A percentile compares a stretch with the other conserved stretches of the same genome.
These are phyloP conservation scores for Choricystis sp. DNA, from an alignment of 139 green algal genomes.

Conservation along the genomic window DNA sequence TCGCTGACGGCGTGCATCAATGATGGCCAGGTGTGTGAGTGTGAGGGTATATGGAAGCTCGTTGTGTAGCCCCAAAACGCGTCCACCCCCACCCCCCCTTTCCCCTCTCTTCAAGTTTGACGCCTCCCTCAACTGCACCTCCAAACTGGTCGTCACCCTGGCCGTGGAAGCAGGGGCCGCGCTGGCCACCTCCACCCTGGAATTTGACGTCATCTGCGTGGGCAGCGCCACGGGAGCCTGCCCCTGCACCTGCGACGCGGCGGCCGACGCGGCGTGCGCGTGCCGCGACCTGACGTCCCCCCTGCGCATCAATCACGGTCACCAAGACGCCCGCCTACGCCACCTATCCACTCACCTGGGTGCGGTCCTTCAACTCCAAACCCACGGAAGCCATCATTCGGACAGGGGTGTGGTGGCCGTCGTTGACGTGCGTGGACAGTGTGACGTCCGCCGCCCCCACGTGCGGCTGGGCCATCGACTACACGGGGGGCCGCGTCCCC, in stretches of 20 bases:
- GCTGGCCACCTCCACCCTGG: background rate
- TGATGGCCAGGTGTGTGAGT: too few species aligned
- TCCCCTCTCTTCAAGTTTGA: background rate
- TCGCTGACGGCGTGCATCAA: too few species aligned
- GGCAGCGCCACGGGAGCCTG: conserved; percentile 28
- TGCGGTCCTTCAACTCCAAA: conserved; percentile 22
- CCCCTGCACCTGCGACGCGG: conserved; percentile 51
- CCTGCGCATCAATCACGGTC: conserved; percentile 30
- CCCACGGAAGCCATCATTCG: conserved; percentile 15
- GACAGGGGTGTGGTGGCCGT: conserved; percentile 1
- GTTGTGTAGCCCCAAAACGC: too few species aligned
- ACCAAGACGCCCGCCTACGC: conserved; percentile 39
- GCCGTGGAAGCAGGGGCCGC: background rate
- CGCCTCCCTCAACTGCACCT: background rate
- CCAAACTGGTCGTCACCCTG: background rate
- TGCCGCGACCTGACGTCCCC: conserved; percentile 38
- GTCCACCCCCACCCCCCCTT: too few species aligned
- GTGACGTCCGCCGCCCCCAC: conserved; percentile 25
- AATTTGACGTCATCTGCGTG: background rate
- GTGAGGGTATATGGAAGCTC: too few species aligned
- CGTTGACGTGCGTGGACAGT: conserved; percentile 19
- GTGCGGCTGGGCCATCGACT: conserved; percentile 42
- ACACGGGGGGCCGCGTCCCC: conserved; percentile 2
- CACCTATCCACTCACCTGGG: conserved; percentile 37
- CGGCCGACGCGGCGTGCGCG: conserved; percentile 23